A percentile compares a stretch with the other conserved stretches of the same genome.
These are phyloP conservation scores for Kodamaea anthophila DNA, from an alignment of 1,139 yeast species.

Conservation along the genomic window DNA sequence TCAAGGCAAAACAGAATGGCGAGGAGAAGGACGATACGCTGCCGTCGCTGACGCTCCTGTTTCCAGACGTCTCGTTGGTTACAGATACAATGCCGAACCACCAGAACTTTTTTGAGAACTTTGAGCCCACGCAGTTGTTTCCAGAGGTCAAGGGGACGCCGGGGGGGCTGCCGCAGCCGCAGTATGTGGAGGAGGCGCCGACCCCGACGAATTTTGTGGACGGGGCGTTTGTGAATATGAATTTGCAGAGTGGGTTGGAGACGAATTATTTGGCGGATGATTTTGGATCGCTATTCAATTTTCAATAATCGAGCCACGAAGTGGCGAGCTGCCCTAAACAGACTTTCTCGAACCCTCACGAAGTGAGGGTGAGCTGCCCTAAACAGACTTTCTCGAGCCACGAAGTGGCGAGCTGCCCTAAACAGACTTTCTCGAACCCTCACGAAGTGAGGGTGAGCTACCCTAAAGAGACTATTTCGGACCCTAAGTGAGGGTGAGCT, in stretches of 20 bases:
- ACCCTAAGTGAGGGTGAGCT: no score
- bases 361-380: no score
- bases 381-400: no score
- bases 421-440: no score
- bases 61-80: slow-evolving; percentile 43
- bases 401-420: no score
- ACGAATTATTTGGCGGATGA: slow-evolving; percentile 29
- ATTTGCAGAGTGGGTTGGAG: slow-evolving; percentile 37
- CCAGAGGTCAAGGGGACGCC: slow-evolving; percentile 31
- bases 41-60: slow-evolving; percentile 37
- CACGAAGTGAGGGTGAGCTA: no score
- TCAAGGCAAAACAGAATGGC: slow-evolving; percentile 15
- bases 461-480: no score
- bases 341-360: no score
- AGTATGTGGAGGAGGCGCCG: slow-evolving; percentile 16
- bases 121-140: slow-evolving; percentile 46
- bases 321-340: no score
- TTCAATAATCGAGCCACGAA: no score
- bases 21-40: slow-evolving; percentile 22
- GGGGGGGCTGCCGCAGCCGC: slow-evolving; percentile 29
- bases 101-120: slow-evolving; percentile 39
- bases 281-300: slow-evolving; percentile 11
- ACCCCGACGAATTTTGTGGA: slow-evolving; percentile 40
- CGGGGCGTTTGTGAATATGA: slow-evolving; percentile 40
- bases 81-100: slow-evolving; percentile 40